Base-by-base conservation (phyloP, 108 stramenopile species). In the Discostella stelligeroides region DNA sequence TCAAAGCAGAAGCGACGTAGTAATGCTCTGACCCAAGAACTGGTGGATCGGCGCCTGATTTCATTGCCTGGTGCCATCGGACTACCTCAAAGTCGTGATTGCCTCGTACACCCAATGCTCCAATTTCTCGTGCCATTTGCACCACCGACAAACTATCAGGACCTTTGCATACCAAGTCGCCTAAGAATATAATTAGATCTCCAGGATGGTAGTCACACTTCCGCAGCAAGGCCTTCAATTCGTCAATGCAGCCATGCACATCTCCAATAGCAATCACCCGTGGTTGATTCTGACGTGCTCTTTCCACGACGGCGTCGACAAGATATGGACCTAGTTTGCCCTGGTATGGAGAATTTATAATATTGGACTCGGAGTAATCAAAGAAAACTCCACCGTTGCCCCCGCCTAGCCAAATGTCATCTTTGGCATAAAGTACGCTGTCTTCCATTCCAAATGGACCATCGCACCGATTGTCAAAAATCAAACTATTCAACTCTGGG, bases 61-160 rank as follows among this genome's bases (percentile, higher is more conserved):
- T 88, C 49, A 93, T 93, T 1, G 94, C 90, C 66, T 88, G 86
- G 58, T 86, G 86, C 94, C 94, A 92, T 17, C 90, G 70, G 15
- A 94, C 82, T 8, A 96, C 95, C 78, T 96, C 95, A 81, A 95
- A 94, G 78, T 98, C 97, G 68, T 98, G 97, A 72, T 98, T 98
- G 0, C 97, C 97, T 17, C 97, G 79, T 11, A 98, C 94, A n/a
- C 90, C 91, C 23, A 97, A 73, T 6, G 92, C 96, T 13, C 94
- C 92, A n/a, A 96, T 75, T 71, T 97, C 94, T 17, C 92, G 72
- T 3, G 95, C 95, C 83, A 95, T 85, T 63, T 95, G 91, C 23
- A 98, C 90, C 12, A 93, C 96, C 20, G 85, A 86, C 13, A 86
- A 68, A 65, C 95, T 96, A 68, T 95, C 88, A 13, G 97, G 97